Evolutionary conservation across 352 stramenopile species (phyloP), one percentile per base, ranked within the genome.

Genomic region (Plasmopara muralis): DNA sequence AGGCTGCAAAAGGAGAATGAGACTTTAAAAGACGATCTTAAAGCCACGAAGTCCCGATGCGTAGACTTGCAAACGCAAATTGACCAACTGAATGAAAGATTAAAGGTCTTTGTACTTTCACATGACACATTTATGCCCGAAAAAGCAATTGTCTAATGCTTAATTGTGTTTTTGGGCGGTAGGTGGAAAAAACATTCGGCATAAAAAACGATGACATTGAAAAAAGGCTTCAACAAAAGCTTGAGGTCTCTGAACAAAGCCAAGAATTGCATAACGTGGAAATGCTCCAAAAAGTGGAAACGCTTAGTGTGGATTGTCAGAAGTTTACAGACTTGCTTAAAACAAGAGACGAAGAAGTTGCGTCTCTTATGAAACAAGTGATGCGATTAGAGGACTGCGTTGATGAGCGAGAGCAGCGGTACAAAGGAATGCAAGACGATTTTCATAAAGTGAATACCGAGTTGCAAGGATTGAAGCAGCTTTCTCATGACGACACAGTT

Each of bases 401-500:
- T 5, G 62, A 81, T 14, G 41, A 50, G 2, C 38, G 64, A 38
- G 50, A 64, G 0, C 49, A 67, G 16, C 25, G 47, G n/a, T 72
- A 71, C 29, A 15, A 30, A 0, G 66, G 54, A 13, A 25, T 70
- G 14, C 61, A 68, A 43, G 44, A 53, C 0, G 68, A 85, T 46
- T 33, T 79, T 1, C 25, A 64, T 15, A 61, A 40, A 18, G 41
- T 77, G 9, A 60, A 64, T 8, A 43, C 13, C 0, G 68, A 83
- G 38, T 33, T 83, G 0, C 53, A 79, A 38, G 53, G 43, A 10
- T 28, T 72, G 10, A 68, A 71, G 18, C 66, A 81, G 37, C 59
- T 85, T 6, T 89, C 78, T 6, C 66, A 89, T 13, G 78, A 89
- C 33, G 78, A 89, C 8, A 89, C 75, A n/a, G 78, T 89, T 4